Base-by-base conservation (phyloP, 495 filamentous ascomycete species). In the Aspergillus campestris region DNA sequence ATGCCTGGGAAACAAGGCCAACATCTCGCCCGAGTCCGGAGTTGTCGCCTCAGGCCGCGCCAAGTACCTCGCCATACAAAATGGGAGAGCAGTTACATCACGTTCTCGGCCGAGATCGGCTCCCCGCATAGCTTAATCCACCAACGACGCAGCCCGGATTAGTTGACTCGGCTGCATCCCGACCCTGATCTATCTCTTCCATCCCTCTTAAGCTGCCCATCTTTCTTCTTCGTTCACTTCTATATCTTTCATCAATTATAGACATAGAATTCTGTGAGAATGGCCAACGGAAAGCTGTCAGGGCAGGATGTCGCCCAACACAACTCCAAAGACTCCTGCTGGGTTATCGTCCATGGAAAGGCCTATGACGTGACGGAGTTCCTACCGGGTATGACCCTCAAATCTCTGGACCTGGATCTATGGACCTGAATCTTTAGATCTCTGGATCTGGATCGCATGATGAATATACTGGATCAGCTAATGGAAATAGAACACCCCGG, bases 321-420 rank as follows among this genome's bases (percentile, higher is more conserved):
- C 72, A 90, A 86, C 69, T 84, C 79, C 50, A 81, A 84, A 48
- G 85, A 94, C 58, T 83, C 82, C 10, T 79, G 81, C 45, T 87
- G 84, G 80, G 81, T 89, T 55, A 82, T 96, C 56, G 81, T 96
- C 54, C 89, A 96, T 70, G 81, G 84, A 47, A 86, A 85, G 52
- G 87, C 91, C 53, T 96, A 95, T 72, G 90, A 96, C 66, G 83
- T 92, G 36, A 85, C 86, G 35, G 89, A 94, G 44, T 95, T 96
- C 65, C 70, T 91, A 44, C 87, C 90, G 34, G 70, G 70, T 73
- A 50, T 29, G 50, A 31, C 28, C 18, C 38, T 12, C 13, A 18
- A 18, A 0, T 29, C n/a, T 11, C n/a, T 47, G n/a, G 7, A 12
- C 8, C 41, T 7, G 18, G 18, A 4, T 3, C n/a, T n/a, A n/a